Base-by-base conservation (phyloP, 495 filamentous ascomycete species). In the Lophiotrema nucula region DNA sequence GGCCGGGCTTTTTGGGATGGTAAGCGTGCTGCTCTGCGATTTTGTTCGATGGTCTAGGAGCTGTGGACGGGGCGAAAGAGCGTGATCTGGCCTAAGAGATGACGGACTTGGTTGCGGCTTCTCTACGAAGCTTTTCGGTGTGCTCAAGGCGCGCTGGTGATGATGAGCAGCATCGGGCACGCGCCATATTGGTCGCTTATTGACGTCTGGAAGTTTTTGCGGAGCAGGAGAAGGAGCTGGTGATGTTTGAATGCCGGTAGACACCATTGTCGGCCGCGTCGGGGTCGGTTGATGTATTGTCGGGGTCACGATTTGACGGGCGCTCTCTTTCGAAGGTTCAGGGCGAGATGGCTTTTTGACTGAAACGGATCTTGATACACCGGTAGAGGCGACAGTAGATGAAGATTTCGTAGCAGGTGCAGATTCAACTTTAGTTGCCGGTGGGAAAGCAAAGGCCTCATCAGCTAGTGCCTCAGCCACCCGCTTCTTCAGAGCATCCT, bases 191-290 rank as follows among this genome's bases (percentile, higher is more conserved):
- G 72, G 69, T 15, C 60, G 47, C 27, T 66, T 65, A 46, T 55
- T 69, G 1, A 71, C 55, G 22, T 71, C 63, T 19, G 71, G 78
- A 33, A 72, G 64, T 55, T 79, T 74, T 21, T 70, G 59, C 58
- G 74, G 67, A 18, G 72, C 73, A 33, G 84, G 82, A 21, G 84
- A 80, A n/a, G 81, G 78, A 6, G 88, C 77, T 18, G 83, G 87
- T 22, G 85, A 87, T 23, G 92, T 96, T 88, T 95, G 95, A 1
- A 90, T 95, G 27, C 92, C 93, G 12, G 86, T 93, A 2, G 93
- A 97, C n/a, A 96, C 84, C 86, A 93, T 95, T 4, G 10, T 19
- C 4, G 86, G 84, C 49, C 77, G 79, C 60, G 77, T 78, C 28
- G 85, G 81, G 21, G 77, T 76, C 2, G 84, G 77, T 60, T 86